Evolutionary conservation across 208 protist species (phyloP).

Genomic region (Leishmania turanica): DNA sequence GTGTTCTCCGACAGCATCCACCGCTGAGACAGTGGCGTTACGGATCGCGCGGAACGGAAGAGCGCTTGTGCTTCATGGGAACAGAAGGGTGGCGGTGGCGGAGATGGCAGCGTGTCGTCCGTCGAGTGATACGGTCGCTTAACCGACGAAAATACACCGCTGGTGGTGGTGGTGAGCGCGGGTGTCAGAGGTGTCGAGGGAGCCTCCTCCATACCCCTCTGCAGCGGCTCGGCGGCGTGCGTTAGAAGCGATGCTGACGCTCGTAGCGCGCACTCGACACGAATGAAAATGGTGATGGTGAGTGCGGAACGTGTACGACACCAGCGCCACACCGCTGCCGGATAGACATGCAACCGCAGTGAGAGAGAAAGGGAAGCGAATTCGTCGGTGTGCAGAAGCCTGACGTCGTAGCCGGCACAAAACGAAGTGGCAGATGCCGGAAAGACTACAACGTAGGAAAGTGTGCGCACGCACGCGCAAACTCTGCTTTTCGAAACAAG

Average conservation of each 20-base stretch:
- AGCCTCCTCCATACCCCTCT: background rate
- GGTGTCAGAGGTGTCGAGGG: background rate
- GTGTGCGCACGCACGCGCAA: background rate
- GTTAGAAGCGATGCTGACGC: background rate
- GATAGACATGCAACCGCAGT: too few species aligned
- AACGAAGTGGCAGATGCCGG: background rate
- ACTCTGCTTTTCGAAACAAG: background rate
- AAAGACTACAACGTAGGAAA: background rate
- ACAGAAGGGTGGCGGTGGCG: background rate
- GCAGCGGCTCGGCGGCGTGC: background rate
- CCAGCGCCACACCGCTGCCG: background rate
- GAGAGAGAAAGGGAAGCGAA: background rate
- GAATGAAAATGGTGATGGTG: background rate
- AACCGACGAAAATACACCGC: background rate
- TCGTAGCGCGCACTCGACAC: background rate
- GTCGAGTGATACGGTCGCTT: background rate
- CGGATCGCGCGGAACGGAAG: background rate
- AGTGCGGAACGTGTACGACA: background rate
- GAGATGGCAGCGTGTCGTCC: slow-evolving; percentile 24
- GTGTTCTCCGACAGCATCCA: slow-evolving; percentile 20
- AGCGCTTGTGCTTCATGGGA: background rate
- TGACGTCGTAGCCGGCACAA: background rate
- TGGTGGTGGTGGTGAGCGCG: background rate
- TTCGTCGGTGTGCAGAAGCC: background rate
- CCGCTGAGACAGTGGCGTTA: background rate